A percentile compares a stretch with the other conserved stretches of the same genome.
phyloP scores from a whole-genome alignment of 768 basidiomycete genomes.

The Termitomyces sp. region DNA sequence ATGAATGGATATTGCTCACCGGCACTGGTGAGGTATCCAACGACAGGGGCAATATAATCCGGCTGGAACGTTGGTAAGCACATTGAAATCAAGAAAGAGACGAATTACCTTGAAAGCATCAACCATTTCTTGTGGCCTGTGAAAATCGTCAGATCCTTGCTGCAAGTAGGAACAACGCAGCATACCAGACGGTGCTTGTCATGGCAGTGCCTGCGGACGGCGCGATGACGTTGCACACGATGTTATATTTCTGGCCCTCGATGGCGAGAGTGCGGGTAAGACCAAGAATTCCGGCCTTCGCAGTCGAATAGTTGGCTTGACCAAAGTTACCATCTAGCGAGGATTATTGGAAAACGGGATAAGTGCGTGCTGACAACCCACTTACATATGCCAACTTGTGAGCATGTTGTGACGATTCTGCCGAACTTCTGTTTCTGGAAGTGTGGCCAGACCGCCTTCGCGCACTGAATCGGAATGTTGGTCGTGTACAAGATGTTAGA shows the following conservation, averaged over 20 bases:
- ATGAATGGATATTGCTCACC: slow-evolving; percentile 24
- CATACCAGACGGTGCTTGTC: slow-evolving; percentile 78
- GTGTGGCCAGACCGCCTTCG: slow-evolving; percentile 92
- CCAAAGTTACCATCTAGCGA: slow-evolving; percentile 86
- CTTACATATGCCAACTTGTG: slow-evolving; percentile 89
- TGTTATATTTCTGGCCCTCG: slow-evolving; percentile 89
- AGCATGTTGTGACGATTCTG: slow-evolving; percentile 91
- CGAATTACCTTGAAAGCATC: slow-evolving; percentile 74
- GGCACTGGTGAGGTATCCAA: slow-evolving; percentile 83
- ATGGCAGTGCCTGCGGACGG: slow-evolving; percentile 89
- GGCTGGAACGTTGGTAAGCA: slow-evolving; percentile 40
- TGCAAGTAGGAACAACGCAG: not conserved
- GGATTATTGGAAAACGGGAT: not conserved
- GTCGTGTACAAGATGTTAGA: not conserved
- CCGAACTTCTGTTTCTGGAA: slow-evolving; percentile 98
- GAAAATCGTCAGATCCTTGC: not conserved
- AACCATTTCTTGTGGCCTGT: slow-evolving; percentile 77
- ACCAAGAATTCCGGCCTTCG: slow-evolving; percentile 88
- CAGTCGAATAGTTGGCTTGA: slow-evolving; percentile 92
- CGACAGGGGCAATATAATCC: slow-evolving; percentile 87
- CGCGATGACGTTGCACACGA: slow-evolving; percentile 83
- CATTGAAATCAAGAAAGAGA: not conserved
- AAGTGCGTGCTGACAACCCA: slow-evolving; percentile 5
- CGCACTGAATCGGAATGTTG: slow-evolving; percentile 47
- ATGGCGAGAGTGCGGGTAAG: slow-evolving; percentile 86